Base-by-base conservation (phyloP, 192 early-diverging fungal species). In the Spinellus fusiger region DNA sequence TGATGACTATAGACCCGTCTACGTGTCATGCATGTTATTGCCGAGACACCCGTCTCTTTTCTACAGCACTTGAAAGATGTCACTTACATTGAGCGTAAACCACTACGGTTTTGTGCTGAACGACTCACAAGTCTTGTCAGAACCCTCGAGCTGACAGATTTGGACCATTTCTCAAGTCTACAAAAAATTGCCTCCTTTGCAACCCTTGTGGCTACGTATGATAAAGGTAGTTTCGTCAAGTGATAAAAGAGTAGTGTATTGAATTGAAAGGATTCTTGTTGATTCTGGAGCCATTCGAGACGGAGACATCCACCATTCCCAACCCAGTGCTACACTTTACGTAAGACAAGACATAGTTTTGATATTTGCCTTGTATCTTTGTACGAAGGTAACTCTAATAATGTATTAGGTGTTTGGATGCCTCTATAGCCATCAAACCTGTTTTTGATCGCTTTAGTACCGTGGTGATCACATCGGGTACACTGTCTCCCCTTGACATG, bases 381-480 rank as follows among this genome's bases (percentile, higher is more conserved):
- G 46, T 40, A 50, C 20, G 34, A n/a, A n/a, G n/a, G n/a, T n/a
- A n/a, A n/a, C n/a, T n/a, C n/a, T n/a, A n/a, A n/a, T n/a, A n/a
- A n/a, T n/a, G n/a, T n/a, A n/a, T n/a, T 57, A 89, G 87, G 13
- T 99, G 98, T 66, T 73, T 99, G 33, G 98, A 99, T 73, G 94
- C 98, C 0, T 90, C 95, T 1, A 80, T 98, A 52, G 96, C 96
- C 3, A 98, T 99, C 62, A 86, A 85, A 64, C 98, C 98, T 13
- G 89, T 99, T 10, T 98, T 99, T 81, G 86, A 95, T 26, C 82
- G 95, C 16, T 99, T 98, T 76, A 86, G 86, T 55, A 88, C 91
- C 2, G 98, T 99, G 9, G 88, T 98, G 52, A 97, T 99, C 68
- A 99, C 98, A 0, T 98, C 96, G 2, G 98, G 98, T 54, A 99